Conservation (phyloP, 225 moss, liverwort and hornwort genomes). For the Neckera pumila region DNA sequence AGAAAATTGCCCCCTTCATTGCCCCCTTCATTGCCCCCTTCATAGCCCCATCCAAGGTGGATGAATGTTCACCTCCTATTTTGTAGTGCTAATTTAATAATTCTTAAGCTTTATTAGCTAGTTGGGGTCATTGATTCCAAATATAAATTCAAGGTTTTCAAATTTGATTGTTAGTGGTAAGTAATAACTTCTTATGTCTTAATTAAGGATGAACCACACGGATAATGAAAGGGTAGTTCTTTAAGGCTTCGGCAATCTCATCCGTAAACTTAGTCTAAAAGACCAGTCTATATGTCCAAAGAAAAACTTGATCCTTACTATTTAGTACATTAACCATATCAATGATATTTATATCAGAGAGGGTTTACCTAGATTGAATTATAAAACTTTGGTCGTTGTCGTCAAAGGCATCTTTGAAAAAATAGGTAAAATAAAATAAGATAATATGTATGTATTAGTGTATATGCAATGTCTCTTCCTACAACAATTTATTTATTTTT, state of each 20-base stretch:
- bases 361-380: not conserved
- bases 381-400: rapidly evolving
- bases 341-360: not conserved
- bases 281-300: not conserved
- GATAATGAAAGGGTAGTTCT: not conserved
- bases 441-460: too few species aligned
- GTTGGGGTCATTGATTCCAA: not conserved
- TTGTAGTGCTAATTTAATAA: not conserved
- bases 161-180: not conserved
- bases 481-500: too few species aligned
- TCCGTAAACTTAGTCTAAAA: not conserved
- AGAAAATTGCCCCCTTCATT: not conserved
- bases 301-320: not conserved
- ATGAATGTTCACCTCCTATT: not conserved
- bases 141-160: not conserved
- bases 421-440: not conserved
- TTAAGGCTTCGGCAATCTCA: too few species aligned
- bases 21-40: too few species aligned
- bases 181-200: not conserved
- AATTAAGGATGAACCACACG: not conserved
- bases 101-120: too few species aligned
- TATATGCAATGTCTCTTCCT: too few species aligned
- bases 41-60: not conserved
- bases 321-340: rapidly evolving
- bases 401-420: not conserved